Evolutionary conservation across 129 eudicot species (phyloP), one percentile per base, ranked within the genome.

Genomic region (Smallanthus sonchifolius): DNA sequence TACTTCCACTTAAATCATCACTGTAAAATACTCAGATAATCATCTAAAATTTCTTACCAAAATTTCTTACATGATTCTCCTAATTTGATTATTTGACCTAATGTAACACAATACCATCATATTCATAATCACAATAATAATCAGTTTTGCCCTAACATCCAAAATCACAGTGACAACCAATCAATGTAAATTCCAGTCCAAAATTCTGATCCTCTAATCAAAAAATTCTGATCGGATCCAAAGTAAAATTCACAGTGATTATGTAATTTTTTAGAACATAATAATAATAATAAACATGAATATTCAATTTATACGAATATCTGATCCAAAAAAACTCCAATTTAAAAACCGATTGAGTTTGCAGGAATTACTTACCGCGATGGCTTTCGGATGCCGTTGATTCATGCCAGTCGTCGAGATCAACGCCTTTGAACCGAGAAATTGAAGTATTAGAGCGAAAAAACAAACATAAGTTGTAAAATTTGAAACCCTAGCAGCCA

Each of bases 381-480:
- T 81, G 72, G 99, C 91, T 83, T 91, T 88, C 10, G 93, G 91
- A 52, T 85, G 85, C 2, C 83, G 86, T 47, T 81, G 81, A 74
- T 84, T 86, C 9, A 76, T 34, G 40, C 81, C 87, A 14, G 81
- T 83, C 7, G 85, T 69, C 0, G 92, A 81, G 73, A 94, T 68
- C 67, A 86, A 66, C 65, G 91, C 99, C 35, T 84, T 32, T 24
- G 93, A 83, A 28, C 70, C n/a, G 17, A 86, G 38, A 63, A 85
- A 75, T 16, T 83, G 83, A 77, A 89, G 3, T 1, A 81, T 65
- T 10, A 84, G 70, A 66, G 65, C 73, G 43, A 63, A 76, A 44
- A 39, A 76, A 34, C 70, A 80, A 10, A 74, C 76, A 60, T 77
- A 77, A n/a, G 20, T 0, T 39, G 67, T 43, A 14, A 65, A 72